These are phyloP conservation scores for Penicillium freii DNA, from an alignment of 2,329 filamentous ascomycete species.

Conservation along the genomic window DNA sequence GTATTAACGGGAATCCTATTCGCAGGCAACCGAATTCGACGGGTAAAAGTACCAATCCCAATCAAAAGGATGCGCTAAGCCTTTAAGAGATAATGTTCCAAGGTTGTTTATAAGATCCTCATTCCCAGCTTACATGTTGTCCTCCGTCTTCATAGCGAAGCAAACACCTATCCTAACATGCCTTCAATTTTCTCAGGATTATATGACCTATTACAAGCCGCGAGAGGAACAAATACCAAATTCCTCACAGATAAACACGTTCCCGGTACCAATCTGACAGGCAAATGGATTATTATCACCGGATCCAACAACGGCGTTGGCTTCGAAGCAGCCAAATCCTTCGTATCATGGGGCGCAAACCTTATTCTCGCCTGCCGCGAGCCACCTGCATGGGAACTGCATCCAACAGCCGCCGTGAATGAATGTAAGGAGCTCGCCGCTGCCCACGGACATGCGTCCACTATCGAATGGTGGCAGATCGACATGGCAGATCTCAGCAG, in stretches of 20 bases:
- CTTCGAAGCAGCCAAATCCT: constrained; percentile 14
- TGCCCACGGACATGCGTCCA: constrained; percentile 7
- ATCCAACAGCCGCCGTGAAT: constrained; percentile 11
- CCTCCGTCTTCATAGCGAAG: not conserved
- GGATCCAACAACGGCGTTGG: constrained; percentile 19
- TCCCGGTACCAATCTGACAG: constrained; percentile 3
- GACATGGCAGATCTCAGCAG: constrained; percentile 16
- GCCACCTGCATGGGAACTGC: constrained; percentile 13
- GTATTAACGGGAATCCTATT: not conserved
- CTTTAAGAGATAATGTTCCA: not conserved
- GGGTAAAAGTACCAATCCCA: too few species aligned
- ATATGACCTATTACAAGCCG: not conserved
- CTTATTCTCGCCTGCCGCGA: constrained; percentile 20
- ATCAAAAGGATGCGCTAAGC: not conserved
- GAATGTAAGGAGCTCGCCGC: constrained; percentile 10
- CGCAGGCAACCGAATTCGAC: not conserved
- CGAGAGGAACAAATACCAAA: not conserved
- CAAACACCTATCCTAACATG: not conserved
- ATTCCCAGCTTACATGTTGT: not conserved
- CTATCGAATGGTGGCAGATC: constrained; percentile 16
- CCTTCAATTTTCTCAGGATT: not conserved
- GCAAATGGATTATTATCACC: constrained; percentile 18
- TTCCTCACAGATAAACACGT: constrained; percentile 8
- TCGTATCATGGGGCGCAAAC: constrained; percentile 19
- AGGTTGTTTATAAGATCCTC: not conserved